Conservation (phyloP, 768 basidiomycete species). For the Russula compacta region DNA sequence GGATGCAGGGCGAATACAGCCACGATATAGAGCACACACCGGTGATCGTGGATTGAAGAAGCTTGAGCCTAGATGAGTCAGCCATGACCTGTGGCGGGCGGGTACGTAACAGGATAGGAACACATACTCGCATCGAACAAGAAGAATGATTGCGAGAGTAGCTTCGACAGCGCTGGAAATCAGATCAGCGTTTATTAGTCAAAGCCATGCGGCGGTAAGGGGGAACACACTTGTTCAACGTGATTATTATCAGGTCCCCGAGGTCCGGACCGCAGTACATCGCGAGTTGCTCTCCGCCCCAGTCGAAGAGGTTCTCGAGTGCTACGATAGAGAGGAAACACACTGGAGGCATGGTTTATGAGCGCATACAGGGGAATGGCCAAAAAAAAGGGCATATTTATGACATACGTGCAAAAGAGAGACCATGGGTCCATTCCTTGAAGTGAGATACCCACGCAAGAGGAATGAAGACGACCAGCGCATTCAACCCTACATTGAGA, state of each 20-base stretch:
- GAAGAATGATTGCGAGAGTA: conserved; percentile 57
- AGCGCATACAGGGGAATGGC: not conserved
- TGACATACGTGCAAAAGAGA: conserved; percentile 22
- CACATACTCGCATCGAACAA: conserved; percentile 63
- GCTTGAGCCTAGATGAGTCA: conserved; percentile 36
- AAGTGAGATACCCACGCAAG: conserved; percentile 27
- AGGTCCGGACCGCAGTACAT: conserved; percentile 48
- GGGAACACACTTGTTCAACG: conserved; percentile 52
- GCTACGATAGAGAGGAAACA: conserved; percentile 60
- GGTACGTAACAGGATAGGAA: not conserved
- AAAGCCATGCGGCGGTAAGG: not conserved
- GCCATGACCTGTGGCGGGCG: not conserved
- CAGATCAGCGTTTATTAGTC: not conserved
- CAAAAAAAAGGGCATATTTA: not conserved
- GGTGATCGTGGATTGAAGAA: conserved; percentile 61
- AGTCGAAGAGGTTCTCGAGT: conserved; percentile 58
- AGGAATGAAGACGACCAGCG: conserved; percentile 22
- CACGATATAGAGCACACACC: conserved; percentile 30
- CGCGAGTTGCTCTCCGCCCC: conserved; percentile 47
- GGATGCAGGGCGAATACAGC: not conserved
- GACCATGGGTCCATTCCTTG: conserved; percentile 9
- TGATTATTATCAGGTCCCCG: conserved; percentile 58
- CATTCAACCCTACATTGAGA: conserved; percentile 19
- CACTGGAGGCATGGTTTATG: conserved; percentile 31
- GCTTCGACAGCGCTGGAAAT: conserved; percentile 54